Evolutionary conservation across 768 basidiomycete species (phyloP).

Genomic region (Calocybe indica): DNA sequence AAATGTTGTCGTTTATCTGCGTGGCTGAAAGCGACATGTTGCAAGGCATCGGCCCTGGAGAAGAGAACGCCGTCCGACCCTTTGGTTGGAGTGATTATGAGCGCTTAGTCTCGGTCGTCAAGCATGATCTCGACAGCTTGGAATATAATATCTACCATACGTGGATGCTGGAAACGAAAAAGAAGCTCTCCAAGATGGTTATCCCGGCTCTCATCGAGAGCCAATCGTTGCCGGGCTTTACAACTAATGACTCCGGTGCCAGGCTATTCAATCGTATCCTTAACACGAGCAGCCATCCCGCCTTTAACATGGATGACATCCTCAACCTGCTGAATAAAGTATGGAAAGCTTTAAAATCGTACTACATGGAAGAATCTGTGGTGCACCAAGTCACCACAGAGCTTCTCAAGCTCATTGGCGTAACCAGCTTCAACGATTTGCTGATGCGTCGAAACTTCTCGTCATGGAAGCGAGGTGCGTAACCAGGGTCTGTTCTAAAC

Average conservation of each 20-base stretch:
- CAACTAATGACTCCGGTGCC: slow-evolving; percentile 89
- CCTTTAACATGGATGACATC: slow-evolving; percentile 98
- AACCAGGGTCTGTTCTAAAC: neutral
- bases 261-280: slow-evolving; percentile 91
- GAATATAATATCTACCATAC: slow-evolving; percentile 99
- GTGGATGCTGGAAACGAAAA: slow-evolving; percentile 99
- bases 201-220: slow-evolving; percentile 98
- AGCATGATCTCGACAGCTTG: slow-evolving; percentile 95
- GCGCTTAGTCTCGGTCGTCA: slow-evolving; percentile 93
- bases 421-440: slow-evolving; percentile 96
- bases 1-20: slow-evolving; percentile 98
- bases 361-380: slow-evolving; percentile 96
- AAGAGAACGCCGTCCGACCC: slow-evolving; percentile 84
- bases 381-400: slow-evolving; percentile 95
- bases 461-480: slow-evolving; percentile 96
- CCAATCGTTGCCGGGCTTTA: slow-evolving; percentile 96
- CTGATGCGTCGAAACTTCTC: slow-evolving; percentile 99
- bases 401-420: slow-evolving; percentile 90
- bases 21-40: slow-evolving; percentile 99
- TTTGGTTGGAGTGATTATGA: slow-evolving; percentile 99
- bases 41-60: slow-evolving; percentile 95
- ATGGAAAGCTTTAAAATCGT: slow-evolving; percentile 97
- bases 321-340: slow-evolving; percentile 95
- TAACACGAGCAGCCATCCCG: slow-evolving; percentile 79
- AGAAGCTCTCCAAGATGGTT: slow-evolving; percentile 93